These are phyloP conservation scores for Hymenoscyphus fraxineus DNA, from an alignment of 2,329 filamentous ascomycete species.

Conservation along the genomic window DNA sequence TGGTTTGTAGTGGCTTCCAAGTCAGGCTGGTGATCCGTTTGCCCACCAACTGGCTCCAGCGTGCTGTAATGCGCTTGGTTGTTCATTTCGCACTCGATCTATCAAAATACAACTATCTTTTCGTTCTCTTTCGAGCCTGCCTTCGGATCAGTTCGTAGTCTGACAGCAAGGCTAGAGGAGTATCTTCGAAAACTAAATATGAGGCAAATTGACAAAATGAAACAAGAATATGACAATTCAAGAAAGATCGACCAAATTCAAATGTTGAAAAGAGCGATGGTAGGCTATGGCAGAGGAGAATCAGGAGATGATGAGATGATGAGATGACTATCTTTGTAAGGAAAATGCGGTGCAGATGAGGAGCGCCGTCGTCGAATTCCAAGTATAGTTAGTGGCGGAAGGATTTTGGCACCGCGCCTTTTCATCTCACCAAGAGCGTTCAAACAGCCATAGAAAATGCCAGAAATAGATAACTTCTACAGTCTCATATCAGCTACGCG, in stretches of 20 bases:
- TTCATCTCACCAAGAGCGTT: neutral
- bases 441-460: too few species aligned
- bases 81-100: too few species aligned
- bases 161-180: neutral
- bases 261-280: too few species aligned
- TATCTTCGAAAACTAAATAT: neutral
- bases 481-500: too few species aligned
- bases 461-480: too few species aligned
- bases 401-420: neutral
- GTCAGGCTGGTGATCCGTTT: neutral
- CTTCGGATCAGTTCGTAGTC: neutral
- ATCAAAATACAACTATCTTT: too few species aligned
- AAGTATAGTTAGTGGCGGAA: neutral
- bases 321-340: too few species aligned
- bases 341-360: neutral
- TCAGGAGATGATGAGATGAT: too few species aligned
- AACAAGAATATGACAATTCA: too few species aligned
- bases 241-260: too few species aligned
- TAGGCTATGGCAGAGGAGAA: too few species aligned
- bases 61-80: neutral
- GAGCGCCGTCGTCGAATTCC: neutral
- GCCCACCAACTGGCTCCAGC: neutral
- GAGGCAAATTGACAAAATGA: neutral
- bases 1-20: neutral
- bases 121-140: neutral